phyloP scores from a whole-genome alignment of 2,329 filamentous ascomycete genomes.

The Didymella arachidicola region DNA sequence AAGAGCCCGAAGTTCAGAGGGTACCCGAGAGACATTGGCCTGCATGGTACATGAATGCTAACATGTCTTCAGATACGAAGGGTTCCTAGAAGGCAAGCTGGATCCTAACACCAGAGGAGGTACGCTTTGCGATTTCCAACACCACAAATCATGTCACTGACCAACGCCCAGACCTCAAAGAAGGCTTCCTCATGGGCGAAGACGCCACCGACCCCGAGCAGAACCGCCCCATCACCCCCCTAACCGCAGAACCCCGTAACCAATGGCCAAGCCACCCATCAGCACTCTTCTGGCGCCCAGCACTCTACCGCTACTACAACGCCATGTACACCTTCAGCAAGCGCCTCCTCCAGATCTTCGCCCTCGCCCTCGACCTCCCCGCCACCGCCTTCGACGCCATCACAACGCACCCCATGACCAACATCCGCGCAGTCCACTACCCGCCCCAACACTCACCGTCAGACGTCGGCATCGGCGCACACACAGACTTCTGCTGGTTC shows the following conservation, averaged over 20 bases:
- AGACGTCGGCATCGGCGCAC: slow-evolving; percentile 52
- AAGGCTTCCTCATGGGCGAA: slow-evolving; percentile 49
- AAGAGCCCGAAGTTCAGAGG: slow-evolving; percentile 48
- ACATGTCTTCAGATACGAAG: slow-evolving; percentile 28
- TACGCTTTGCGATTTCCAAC: slow-evolving; percentile 3
- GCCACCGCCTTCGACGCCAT: slow-evolving; percentile 51
- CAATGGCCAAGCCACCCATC: slow-evolving; percentile 43
- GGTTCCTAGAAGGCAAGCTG: slow-evolving; percentile 47
- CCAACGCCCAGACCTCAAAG: slow-evolving; percentile 40
- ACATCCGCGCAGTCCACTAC: slow-evolving; percentile 54
- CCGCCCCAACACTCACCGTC: slow-evolving; percentile 45
- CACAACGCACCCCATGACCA: slow-evolving; percentile 53
- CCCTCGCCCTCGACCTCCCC: slow-evolving; percentile 52
- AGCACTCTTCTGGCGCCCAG: slow-evolving; percentile 41
- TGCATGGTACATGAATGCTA: background rate
- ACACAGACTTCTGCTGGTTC: slow-evolving; percentile 55
- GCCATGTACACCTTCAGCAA: slow-evolving; percentile 42
- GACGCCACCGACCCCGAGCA: slow-evolving; percentile 46
- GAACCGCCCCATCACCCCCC: slow-evolving; percentile 26
- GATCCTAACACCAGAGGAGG: slow-evolving; percentile 48
- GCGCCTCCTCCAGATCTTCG: slow-evolving; percentile 47
- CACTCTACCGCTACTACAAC: slow-evolving; percentile 44
- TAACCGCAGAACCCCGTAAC: slow-evolving; percentile 34
- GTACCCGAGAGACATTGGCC: slow-evolving; percentile 18
- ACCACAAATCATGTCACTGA: background rate